A percentile compares a stretch with the other conserved stretches of the same genome.
phyloP scores from a whole-genome alignment of 1,284 basidiomycete species.

The Marasmius sp. region DNA sequence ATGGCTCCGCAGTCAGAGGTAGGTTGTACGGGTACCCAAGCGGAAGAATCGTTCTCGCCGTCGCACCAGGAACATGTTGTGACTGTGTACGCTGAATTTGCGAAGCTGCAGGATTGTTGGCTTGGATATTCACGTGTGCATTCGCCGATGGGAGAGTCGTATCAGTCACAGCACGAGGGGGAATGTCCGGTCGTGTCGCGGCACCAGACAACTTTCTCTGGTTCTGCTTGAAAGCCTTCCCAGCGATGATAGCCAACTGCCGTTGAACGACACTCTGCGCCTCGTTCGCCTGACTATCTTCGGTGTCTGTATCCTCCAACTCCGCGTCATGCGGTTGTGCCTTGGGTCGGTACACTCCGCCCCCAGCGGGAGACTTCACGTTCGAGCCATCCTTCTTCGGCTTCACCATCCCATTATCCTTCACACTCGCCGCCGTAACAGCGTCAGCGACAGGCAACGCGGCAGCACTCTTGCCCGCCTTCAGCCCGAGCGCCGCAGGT shows the following conservation, averaged over 20 bases:
- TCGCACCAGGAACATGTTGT: conserved; percentile 6
- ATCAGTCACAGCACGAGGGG: conserved; percentile 12
- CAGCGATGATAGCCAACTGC: conserved; percentile 54
- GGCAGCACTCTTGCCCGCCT: conserved; percentile 62
- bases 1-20: conserved; percentile 65
- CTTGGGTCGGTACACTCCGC: conserved; percentile 52
- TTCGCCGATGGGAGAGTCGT: not conserved
- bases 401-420: conserved; percentile 18
- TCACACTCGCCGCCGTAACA: conserved; percentile 27
- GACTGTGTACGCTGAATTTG: conserved; percentile 15
- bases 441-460: conserved; percentile 65
- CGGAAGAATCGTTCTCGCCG: conserved; percentile 38
- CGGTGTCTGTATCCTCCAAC: conserved; percentile 68
- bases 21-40: conserved; percentile 74
- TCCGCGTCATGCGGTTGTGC: conserved; percentile 67
- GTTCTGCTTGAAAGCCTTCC: conserved; percentile 23
- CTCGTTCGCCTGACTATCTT: conserved; percentile 49
- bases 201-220: not conserved
- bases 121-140: too few species aligned
- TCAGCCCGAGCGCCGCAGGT: conserved; percentile 26
- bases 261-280: conserved; percentile 66
- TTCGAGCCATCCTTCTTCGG: conserved; percentile 8
- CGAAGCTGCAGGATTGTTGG: not conserved
- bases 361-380: conserved; percentile 26
- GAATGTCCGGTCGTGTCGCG: conserved; percentile 10